Evolutionary conservation across 2,329 filamentous ascomycete species (phyloP).

Genomic region (Colletotrichum nymphaeae): DNA sequence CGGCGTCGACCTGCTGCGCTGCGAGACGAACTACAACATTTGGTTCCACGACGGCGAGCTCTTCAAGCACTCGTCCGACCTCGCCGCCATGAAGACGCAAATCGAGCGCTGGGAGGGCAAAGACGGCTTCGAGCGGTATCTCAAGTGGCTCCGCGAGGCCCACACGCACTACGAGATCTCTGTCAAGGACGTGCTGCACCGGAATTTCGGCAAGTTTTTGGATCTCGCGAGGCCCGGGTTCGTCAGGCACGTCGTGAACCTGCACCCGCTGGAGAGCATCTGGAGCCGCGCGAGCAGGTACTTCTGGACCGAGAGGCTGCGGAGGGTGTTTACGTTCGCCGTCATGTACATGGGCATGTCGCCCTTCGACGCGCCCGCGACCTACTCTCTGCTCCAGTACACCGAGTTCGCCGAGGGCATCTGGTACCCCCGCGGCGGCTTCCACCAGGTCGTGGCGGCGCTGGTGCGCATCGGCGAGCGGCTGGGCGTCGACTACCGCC

Average conservation of each 20-base stretch:
- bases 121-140: slow-evolving; percentile 76
- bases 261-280: slow-evolving; percentile 80
- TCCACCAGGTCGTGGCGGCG: slow-evolving; percentile 73
- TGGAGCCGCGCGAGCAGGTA: slow-evolving; percentile 74
- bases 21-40: slow-evolving; percentile 80
- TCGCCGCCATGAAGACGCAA: slow-evolving; percentile 76
- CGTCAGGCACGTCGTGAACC: slow-evolving; percentile 64
- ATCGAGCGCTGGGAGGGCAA: slow-evolving; percentile 80
- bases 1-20: slow-evolving; percentile 76
- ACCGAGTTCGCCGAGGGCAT: slow-evolving; percentile 82
- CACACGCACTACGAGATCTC: slow-evolving; percentile 78
- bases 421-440: slow-evolving; percentile 79
- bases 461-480: slow-evolving; percentile 72
- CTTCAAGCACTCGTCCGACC: slow-evolving; percentile 75
- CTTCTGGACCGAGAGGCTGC: slow-evolving; percentile 75
- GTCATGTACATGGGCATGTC: slow-evolving; percentile 89
- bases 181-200: slow-evolving; percentile 72
- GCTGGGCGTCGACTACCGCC: slow-evolving; percentile 70
- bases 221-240: slow-evolving; percentile 70
- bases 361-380: slow-evolving; percentile 80
- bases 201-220: slow-evolving; percentile 72
- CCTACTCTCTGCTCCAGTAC: slow-evolving; percentile 80
- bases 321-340: slow-evolving; percentile 80
- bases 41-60: slow-evolving; percentile 76
- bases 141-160: slow-evolving; percentile 73